Conservation (phyloP, 257 asterid genomes). For the Gentiana straminea region DNA sequence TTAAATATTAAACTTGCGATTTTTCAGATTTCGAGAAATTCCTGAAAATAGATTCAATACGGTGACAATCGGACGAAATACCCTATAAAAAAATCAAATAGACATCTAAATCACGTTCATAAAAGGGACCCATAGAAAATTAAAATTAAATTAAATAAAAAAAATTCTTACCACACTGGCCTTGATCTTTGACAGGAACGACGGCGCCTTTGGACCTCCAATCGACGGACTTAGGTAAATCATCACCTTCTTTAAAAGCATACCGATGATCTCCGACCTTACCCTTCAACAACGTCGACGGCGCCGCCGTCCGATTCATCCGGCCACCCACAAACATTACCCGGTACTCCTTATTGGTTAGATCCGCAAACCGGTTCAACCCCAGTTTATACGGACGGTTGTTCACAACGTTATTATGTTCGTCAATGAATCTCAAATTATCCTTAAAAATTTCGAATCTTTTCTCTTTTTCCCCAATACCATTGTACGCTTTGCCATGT, state of each 20-base stretch:
- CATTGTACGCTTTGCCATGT: conserved; percentile 58
- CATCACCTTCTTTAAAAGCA: conserved; percentile 39
- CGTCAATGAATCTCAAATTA: conserved; percentile 47
- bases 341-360: conserved; percentile 70
- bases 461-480: conserved; percentile 55
- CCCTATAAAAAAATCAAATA: too few relatives aligned
- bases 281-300: conserved; percentile 18
- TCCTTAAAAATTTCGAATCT: conserved; percentile 71
- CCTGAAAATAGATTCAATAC: too few relatives aligned
- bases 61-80: too few relatives aligned
- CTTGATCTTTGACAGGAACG: conserved; percentile 80
- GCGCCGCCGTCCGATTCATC: conserved; percentile 22
- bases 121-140: background rate
- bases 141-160: background rate
- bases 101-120: too few relatives aligned
- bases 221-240: conserved; percentile 56
- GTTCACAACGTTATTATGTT: conserved; percentile 38
- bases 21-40: too few relatives aligned
- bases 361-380: conserved; percentile 68
- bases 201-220: conserved; percentile 91
- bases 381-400: conserved; percentile 50
- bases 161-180: conserved; percentile 60
- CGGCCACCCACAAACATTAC: conserved; percentile 41
- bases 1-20: too few relatives aligned
- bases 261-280: conserved; percentile 39